Evolutionary conservation across 352 stramenopile genomes (phyloP), one percentile per base, ranked within the genome.

Genomic region (Elongisporangium prolatum): DNA sequence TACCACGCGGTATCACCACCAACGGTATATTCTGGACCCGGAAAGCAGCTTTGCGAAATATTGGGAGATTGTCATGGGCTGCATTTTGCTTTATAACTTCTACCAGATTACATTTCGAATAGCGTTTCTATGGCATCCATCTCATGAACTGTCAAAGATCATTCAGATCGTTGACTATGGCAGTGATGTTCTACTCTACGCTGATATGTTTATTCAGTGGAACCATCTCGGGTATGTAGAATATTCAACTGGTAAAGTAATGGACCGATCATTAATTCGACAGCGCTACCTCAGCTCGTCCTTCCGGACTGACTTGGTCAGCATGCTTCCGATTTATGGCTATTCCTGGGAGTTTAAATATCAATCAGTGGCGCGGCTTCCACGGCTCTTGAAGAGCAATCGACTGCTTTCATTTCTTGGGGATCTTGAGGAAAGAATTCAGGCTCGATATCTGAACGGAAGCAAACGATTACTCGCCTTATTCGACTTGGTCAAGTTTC

Each of bases 301-400:
- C 21, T 44, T 81, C 5, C 60, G 50, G 21, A 38, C 73, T 9
- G 71, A 85, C 57, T 78, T 61, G 28, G 44, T 64, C 16, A 75
- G 74, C n/a, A 71, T 84, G 60, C 10, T 84, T 18, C 72, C 72
- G 20, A 17, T 71, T 0, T 82, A 79, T 40, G 65, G 68, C 24
- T 57, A 72, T 49, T 55, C 54, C 5, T 74, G 72, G 61, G 56
- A 49, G 8, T 77, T 74, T 24, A 16, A 18, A 48, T 22, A 53
- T 28, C 21, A 14, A 7, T 38, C 55, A 5, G 1, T 70, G 21
- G 53, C 51, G n/a, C 60, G 64, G 5, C 20, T 71, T 0, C 60
- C 64, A 10, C 48, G 64, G 4, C 52, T 71, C 1, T 25, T 71
- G 18, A 51, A 57, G 28, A 65, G 54, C 13, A 61, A 50, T 7